phyloP scores from a whole-genome alignment of 495 filamentous ascomycete species.

The Penicillium parvum region DNA sequence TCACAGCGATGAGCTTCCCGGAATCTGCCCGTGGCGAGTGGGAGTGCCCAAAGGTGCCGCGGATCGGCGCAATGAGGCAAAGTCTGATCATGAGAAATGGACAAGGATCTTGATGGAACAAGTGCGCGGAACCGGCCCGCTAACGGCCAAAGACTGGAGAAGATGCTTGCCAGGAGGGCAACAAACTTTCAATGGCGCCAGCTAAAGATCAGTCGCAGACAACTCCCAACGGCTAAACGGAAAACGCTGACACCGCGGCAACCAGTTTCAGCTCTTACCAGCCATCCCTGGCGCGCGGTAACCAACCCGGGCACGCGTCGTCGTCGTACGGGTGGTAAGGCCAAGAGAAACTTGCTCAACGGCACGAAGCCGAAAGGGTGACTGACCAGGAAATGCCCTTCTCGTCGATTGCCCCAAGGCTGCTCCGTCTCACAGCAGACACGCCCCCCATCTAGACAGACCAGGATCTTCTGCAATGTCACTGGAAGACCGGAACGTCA shows the following conservation, averaged over 20 bases:
- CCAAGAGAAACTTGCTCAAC: conserved; percentile 17
- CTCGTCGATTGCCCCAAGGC: conserved; percentile 11
- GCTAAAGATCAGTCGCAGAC: conserved; percentile 12
- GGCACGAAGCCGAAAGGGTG: conserved; percentile 17
- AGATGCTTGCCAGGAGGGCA: conserved; percentile 8
- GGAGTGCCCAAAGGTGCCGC: not conserved
- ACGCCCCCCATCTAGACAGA: conserved; percentile 2
- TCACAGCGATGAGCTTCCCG: conserved; percentile 6
- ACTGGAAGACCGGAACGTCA: conserved; percentile 15
- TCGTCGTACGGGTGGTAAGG: conserved; percentile 14
- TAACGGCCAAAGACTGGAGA: not conserved
- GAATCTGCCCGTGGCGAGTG: conserved; percentile 1
- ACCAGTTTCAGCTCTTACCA: conserved; percentile 8
- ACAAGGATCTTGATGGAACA: conserved; percentile 4
- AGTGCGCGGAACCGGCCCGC: not conserved
- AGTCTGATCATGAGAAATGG: not conserved
- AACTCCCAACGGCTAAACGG: not conserved
- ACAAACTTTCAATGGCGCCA: conserved; percentile 16
- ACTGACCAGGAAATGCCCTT: conserved; percentile 17
- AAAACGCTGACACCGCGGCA: conserved; percentile 2
- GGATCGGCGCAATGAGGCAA: no score
- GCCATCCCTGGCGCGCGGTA: conserved; percentile 12
- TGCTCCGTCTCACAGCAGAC: conserved; percentile 14
- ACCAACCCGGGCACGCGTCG: conserved; percentile 14
- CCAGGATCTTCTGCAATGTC: conserved; percentile 10